Evolutionary conservation across 2,329 filamentous ascomycete species (phyloP).

Genomic region (Polychaeton citri): DNA sequence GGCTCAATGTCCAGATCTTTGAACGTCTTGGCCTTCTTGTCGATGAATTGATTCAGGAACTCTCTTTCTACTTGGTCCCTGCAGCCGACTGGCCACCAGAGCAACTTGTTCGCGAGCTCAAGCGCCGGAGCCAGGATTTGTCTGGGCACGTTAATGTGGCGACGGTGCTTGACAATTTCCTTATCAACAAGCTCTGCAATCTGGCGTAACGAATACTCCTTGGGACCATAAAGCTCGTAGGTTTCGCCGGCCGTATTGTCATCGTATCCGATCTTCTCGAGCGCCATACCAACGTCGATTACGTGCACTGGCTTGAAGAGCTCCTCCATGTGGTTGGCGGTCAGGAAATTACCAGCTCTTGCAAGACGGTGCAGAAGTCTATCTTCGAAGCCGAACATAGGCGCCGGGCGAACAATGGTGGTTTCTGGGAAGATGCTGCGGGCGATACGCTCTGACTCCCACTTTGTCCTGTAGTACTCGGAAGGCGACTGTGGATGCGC

Average conservation of each 20-base stretch:
- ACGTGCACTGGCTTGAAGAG: conserved; percentile 83
- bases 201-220: conserved; percentile 78
- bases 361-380: conserved; percentile 78
- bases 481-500: conserved; percentile 66
- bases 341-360: conserved; percentile 66
- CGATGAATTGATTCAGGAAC: conserved; percentile 85
- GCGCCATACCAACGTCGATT: conserved; percentile 77
- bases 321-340: conserved; percentile 87
- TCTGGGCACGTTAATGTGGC: conserved; percentile 87
- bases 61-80: conserved; percentile 82
- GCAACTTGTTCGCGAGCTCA: conserved; percentile 58
- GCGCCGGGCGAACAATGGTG: conserved; percentile 87
- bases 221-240: conserved; percentile 87
- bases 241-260: conserved; percentile 84
- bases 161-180: conserved; percentile 80
- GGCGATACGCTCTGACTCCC: conserved; percentile 66
- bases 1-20: conserved; percentile 85
- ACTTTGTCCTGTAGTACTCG: conserved; percentile 89
- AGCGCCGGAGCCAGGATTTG: conserved; percentile 61
- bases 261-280: conserved; percentile 83
- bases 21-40: conserved; percentile 86
- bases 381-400: conserved; percentile 92
- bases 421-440: conserved; percentile 90
- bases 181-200: conserved; percentile 78
- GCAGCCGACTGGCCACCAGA: conserved; percentile 83